Evolutionary conservation across 208 protist genomes (phyloP), one percentile per base, ranked within the genome.

Genomic region (Crithidia thermophila): DNA sequence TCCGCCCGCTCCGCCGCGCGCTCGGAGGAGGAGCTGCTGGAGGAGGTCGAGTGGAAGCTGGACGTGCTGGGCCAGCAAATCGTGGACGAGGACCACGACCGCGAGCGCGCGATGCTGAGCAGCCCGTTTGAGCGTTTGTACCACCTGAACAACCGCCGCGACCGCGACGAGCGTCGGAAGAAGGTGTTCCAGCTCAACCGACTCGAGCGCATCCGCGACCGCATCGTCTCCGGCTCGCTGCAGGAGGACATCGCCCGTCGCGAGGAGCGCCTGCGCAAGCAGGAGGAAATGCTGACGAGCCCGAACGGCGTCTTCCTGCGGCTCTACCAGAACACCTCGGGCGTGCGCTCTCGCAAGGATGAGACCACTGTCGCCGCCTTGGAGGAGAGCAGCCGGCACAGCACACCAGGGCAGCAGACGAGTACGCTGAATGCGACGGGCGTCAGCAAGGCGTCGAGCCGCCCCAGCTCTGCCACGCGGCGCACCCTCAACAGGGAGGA

Each of bases 131-230:
- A 86, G 67, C 82, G 90, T 1, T 68, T 95, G 30, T 95, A 95
- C 73, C 84, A 91, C 70, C 78, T 90, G 55, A 95, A 91, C 75
- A 95, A 95, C 67, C 78, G 82, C 28, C 79, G 82, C 6, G 85
- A 93, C 47, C 80, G 81, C 28, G 84, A 92, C 28, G 79, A 90
- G 56, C 84, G 86, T 1, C 77, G 79, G 3, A 47, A 72, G 37
- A 78, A 77, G 33, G 49, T 88, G 23, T 69, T 72, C 2, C 80
- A 87, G 53, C 83, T 84, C 31, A 60, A 82, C 63, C 75, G 61
- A 3, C 75, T 95, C 16, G 66, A 85, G 39, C 75, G 69, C 20
- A 75, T 88, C n/a, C 77, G 75, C 23, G 67, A 83, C 30, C 71
- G 73, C 23, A 65, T 95, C 31, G 27, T 90, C 23, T 73, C 59